Evolutionary conservation across 352 stramenopile genomes (phyloP).

Genomic region (Plasmopara halstedii): DNA sequence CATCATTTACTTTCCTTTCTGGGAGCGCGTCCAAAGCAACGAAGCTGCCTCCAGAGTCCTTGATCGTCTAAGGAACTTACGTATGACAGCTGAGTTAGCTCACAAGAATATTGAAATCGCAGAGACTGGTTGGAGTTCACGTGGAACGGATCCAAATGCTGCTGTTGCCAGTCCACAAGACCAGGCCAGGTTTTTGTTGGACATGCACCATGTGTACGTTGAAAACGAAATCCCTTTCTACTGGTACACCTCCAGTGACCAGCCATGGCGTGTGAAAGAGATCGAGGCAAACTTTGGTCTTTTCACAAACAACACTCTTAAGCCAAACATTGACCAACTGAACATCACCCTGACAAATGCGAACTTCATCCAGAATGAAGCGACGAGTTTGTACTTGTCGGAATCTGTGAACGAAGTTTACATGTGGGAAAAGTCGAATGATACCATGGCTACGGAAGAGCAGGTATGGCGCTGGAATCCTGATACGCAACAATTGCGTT

Average conservation of each 20-base stretch:
- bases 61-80: conserved; percentile 43
- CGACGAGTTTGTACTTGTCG: conserved; percentile 21
- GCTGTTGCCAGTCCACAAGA: conserved; percentile 35
- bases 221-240: conserved; percentile 52
- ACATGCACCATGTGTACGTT: conserved; percentile 54
- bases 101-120: conserved; percentile 54
- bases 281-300: conserved; percentile 70
- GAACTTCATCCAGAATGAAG: conserved; percentile 21
- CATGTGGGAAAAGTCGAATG: conserved; percentile 32
- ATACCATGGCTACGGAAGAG: conserved; percentile 39
- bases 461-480: conserved; percentile 49
- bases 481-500: conserved; percentile 27
- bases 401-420: conserved; percentile 29
- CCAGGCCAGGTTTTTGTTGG: conserved; percentile 56
- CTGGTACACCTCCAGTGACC: conserved; percentile 68
- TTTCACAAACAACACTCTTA: conserved; percentile 41
- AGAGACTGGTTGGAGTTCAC: conserved; percentile 60
- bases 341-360: conserved; percentile 26
- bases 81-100: conserved; percentile 28
- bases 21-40: conserved; percentile 40
- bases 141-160: conserved; percentile 19
- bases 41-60: conserved; percentile 41
- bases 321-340: conserved; percentile 43
- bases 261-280: conserved; percentile 40
- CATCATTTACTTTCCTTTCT: conserved; percentile 78